Base-by-base conservation (phyloP, 2,329 filamentous ascomycete species). In the Fusarium siculi region DNA sequence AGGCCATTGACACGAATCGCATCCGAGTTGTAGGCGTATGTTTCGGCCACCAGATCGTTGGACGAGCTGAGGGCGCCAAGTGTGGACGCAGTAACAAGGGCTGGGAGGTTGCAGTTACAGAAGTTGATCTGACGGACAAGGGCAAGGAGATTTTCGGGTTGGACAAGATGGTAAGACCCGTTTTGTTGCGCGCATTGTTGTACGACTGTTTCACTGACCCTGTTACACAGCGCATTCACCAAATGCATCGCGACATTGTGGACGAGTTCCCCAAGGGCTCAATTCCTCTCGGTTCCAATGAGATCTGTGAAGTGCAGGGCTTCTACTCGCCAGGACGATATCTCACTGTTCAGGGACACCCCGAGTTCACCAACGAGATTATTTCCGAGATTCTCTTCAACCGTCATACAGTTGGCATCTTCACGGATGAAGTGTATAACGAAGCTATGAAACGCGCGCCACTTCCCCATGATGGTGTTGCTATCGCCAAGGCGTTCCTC, bases 391-490 rank as follows among this genome's bases (percentile, higher is more conserved):
- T 84, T 37, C 75, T 84, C 30, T 77, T 76, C 68, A 83, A 87
- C 67, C 87, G 95, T 63, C 89, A 93, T 78, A 84, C 86, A 34
- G 84, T 84, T 53, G 93, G 93, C 2, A 85, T 96, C 28, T 93
- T 97, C 72, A 83, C 87, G 61, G 90, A 95, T 63, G 89, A 89
- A 23, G 82, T 92, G 68, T 96, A 89, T 74, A 82, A 89, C 63
- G 92, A 93, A 75, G 93, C 89, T 32, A 88, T 95, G 79, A 83
- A 82, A 12, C 88, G 93, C 68, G 92, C 92, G 5, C 84, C 84
- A 14, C 86, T 90, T 39, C 85, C 89, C 61, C 94, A 98, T 72
- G 95, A 98, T 80, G 95, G 96, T 4, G 85, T 96, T n/a, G 83
- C 86, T 7, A 90, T 97, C 60, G 92, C 90, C 1, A 86, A 87